Base-by-base conservation (phyloP, 2,329 filamentous ascomycete genomes). In the Nothophoma quercina region DNA sequence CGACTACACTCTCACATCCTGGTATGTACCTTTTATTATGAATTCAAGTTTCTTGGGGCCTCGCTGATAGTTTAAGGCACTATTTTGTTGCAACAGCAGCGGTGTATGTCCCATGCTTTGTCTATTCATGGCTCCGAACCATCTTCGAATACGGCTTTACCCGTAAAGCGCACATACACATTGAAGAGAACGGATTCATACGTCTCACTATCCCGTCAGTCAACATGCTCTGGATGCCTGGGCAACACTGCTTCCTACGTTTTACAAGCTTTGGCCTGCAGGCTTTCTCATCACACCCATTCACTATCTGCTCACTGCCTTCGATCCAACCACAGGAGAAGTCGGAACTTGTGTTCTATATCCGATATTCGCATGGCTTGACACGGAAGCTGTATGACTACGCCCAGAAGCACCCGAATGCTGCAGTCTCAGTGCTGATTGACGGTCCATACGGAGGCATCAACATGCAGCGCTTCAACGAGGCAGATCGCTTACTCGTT, bases 371-470 rank as follows among this genome's bases (percentile, higher is more conserved):
- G 12, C 64, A 74, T 0, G 83, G 84, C 0, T 56, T 85, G 7
- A 86, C 84, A 0, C 67, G 74, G 23, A 62, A 68, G 9, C 75
- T 83, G 7, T 55, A 62, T 21, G 46, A 58, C 8, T 39, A 58
- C 22, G 60, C 57, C 12, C 45, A 43, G 9, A 39, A 55, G 6
- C 45, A 57, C 6, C 51, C 58, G 0, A 73, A 69, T 0, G 47
- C 60, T 0, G 58, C 67, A 0, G 69, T 82, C 1, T 73, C 74
- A 0, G 80, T 86, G 0, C 64, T 84, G 1, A 55, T 87, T 1
- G 84, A 87, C 32, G 84, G 85, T 0, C 84, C 84, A 0, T 86
- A 86, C 50, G 83, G 85, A 0, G 84, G 83, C 0, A 65, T 83
- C 15, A 75, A 76, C 36, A 28, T 59, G 21, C 40, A 56, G 13